Percentiles rank a stretch among this genome's conserved stretches.
phyloP scores from a whole-genome alignment of 192 early-diverging fungal species.

The Chytriomyces hyalinus region DNA sequence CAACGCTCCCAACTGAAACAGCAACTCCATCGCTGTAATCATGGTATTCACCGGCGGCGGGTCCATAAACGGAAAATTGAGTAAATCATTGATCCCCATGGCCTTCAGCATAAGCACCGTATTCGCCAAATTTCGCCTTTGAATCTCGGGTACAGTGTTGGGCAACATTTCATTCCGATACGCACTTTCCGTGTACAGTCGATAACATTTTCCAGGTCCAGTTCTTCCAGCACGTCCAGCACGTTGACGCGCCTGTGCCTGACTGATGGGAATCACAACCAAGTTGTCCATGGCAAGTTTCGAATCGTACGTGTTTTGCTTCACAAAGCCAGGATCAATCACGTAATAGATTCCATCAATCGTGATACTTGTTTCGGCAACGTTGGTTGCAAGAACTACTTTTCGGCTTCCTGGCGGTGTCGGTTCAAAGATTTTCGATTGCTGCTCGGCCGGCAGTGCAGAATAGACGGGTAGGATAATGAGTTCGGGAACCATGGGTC shows the following conservation, averaged over 20 bases:
- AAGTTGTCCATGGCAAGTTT: constrained; percentile 96
- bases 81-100: constrained; percentile 94
- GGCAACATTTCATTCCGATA: constrained; percentile 92
- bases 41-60: constrained; percentile 92
- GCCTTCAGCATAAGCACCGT: constrained; percentile 92
- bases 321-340: constrained; percentile 97
- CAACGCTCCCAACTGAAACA: constrained; percentile 89
- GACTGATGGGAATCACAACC: constrained; percentile 93
- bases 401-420: constrained; percentile 93
- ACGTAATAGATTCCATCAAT: constrained; percentile 94
- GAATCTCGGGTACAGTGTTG: constrained; percentile 96
- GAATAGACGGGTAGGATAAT: constrained; percentile 97
- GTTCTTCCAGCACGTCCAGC: constrained; percentile 94
- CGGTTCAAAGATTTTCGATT: constrained; percentile 95
- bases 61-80: constrained; percentile 99
- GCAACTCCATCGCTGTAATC: constrained; percentile 87
- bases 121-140: constrained; percentile 90
- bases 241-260: constrained; percentile 92
- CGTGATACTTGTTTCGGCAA: constrained; percentile 98
- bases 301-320: constrained; percentile 95
- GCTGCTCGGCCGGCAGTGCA: constrained; percentile 93
- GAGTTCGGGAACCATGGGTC: constrained; percentile 76
- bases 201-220: constrained; percentile 97
- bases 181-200: constrained; percentile 91
- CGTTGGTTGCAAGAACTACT: constrained; percentile 96